Evolutionary conservation across 306 rosid genomes (phyloP).

Genomic region (Rosa persica): DNA sequence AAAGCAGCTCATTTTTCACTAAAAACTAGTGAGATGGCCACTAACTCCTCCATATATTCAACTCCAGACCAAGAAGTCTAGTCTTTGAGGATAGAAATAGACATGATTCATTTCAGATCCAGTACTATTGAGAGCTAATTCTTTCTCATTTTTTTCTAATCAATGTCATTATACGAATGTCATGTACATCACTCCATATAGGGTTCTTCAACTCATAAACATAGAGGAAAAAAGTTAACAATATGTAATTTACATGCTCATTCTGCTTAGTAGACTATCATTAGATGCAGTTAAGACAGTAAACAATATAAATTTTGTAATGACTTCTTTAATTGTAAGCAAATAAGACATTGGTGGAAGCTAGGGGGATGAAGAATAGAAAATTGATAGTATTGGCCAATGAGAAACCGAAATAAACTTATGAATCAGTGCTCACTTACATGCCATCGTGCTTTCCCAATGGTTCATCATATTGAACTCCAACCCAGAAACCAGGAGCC

Average conservation of each 20-base stretch:
- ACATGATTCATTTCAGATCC: background rate
- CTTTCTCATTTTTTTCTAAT: background rate
- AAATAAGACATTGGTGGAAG: background rate
- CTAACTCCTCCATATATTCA: background rate
- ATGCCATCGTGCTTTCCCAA: conserved; percentile 95
- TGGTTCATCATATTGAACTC: conserved; percentile 95
- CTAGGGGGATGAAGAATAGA: conserved; percentile 7
- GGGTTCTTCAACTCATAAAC: background rate
- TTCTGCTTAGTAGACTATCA: background rate
- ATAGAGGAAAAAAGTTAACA: background rate
- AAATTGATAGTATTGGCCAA: background rate
- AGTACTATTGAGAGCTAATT: background rate
- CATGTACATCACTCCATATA: background rate
- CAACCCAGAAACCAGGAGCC: conserved; percentile 95
- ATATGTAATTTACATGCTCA: background rate
- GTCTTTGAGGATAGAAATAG: background rate
- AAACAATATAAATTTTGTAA: background rate
- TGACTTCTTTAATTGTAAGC: background rate
- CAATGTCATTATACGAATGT: background rate
- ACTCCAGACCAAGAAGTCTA: background rate
- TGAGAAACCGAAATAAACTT: background rate
- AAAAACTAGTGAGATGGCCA: background rate
- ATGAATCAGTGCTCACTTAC: conserved; percentile 44
- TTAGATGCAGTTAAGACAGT: background rate
- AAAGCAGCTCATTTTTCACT: background rate